Evolutionary conservation across 768 basidiomycete genomes (phyloP), one percentile per base, ranked within the genome.

Genomic region (Lentinula edodes): DNA sequence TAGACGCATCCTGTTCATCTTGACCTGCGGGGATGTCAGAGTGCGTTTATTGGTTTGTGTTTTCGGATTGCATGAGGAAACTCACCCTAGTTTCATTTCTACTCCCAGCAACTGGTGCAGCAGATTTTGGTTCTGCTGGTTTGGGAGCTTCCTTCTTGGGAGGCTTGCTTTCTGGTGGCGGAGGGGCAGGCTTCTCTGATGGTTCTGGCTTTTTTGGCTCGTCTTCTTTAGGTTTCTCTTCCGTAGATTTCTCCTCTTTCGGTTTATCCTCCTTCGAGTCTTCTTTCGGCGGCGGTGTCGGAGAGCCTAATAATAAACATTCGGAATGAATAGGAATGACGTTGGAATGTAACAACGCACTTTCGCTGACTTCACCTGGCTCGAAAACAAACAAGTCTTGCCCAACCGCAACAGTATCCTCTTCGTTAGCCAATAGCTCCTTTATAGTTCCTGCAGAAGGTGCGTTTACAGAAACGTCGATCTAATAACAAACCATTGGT

Each of bases 1-100:
- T 64, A 91, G 81, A 52, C 96, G 92, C 97, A 99, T 99, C 57
- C 95, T 89, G 75, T 86, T 95, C 95, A 99, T 98, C 82, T 98
- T 98, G 70, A 98, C 88, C 91, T 93, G 68, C 34, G 48, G 18
- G n/a, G 55, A 18, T 10, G 1, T 15, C 39, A 61, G 34, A 56
- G 34, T 39, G 36, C 15, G 46, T 6, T 10, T 18, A 38, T 10
- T 42, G 18, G 28, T 28, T 28, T 4, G 28, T 28, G 28, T 13
- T 28, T 36, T 36, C 15, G 12, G 43, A 36, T 34, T 46, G 18
- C 23, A 52, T 18, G 51, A 34, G 15, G 20, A 41, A 32, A 74
- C 83, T 63, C 70, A 91, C 95, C 71, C 95, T 82, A 13, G 91
- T 96, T 82, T 98, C 95, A 63, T 80, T 85, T 58, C 95, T 83